Evolutionary conservation across 176 grass and related monocot species (phyloP).

Genomic region (Rhynchospora tenuis): DNA sequence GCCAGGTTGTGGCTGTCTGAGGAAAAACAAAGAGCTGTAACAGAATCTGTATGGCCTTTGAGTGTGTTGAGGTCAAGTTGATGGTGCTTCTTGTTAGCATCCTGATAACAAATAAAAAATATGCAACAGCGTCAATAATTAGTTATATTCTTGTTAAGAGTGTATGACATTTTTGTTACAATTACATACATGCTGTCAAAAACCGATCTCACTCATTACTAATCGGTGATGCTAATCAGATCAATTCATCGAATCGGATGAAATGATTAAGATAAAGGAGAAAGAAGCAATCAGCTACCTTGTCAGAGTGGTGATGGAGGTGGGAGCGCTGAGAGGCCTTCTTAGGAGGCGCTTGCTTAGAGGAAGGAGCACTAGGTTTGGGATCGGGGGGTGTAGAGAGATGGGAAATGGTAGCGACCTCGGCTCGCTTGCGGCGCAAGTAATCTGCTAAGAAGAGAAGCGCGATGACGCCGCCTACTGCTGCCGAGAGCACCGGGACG

Average conservation of each 20-base stretch:
- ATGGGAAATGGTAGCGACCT: conserved; percentile 50
- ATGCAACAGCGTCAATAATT: not conserved
- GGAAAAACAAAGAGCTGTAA: conserved; percentile 77
- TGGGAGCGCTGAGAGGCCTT: conserved; percentile 42
- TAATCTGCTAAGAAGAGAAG: conserved; percentile 73
- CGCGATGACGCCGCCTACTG: conserved; percentile 57
- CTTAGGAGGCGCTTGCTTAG: conserved; percentile 26
- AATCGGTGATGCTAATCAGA: not conserved
- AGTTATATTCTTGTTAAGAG: not conserved
- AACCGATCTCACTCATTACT: not conserved
- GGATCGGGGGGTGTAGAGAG: conserved; percentile 26
- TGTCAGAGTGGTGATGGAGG: conserved; percentile 55
- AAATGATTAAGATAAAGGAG: not conserved
- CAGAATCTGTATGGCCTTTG: conserved; percentile 65
- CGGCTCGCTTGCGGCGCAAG: conserved; percentile 82
- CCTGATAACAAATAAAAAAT: conserved; percentile 28
- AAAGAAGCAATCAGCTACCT: conserved; percentile 27
- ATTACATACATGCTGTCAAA: not conserved
- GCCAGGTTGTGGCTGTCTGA: conserved; percentile 53
- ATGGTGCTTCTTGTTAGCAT: conserved; percentile 81
- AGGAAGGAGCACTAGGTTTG: conserved; percentile 28
- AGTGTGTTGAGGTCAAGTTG: conserved; percentile 82
- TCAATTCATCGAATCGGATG: not conserved
- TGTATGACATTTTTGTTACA: no score
- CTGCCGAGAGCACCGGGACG: conserved; percentile 55